Evolutionary conservation across 306 rosid species (phyloP).

Genomic region (Prunus dulcis): DNA sequence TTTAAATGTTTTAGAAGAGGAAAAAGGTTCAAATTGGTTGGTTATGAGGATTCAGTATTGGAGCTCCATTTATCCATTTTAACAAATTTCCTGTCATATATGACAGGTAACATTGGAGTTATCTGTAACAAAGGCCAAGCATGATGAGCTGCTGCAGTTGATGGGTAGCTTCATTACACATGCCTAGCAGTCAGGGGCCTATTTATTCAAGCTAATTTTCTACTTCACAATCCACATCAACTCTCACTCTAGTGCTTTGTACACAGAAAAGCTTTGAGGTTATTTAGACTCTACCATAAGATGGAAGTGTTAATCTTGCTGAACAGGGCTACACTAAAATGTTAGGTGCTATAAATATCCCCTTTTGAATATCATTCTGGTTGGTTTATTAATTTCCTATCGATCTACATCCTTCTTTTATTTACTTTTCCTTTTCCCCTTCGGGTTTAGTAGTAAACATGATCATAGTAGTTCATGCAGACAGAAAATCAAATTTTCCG

Average conservation of each 20-base stretch:
- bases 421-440: not conserved
- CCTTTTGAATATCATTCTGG: not conserved
- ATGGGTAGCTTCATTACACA: constrained; percentile 38
- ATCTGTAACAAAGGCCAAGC: constrained; percentile 54
- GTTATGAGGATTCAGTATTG: not conserved
- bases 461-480: not conserved
- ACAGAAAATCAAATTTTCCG: constrained; percentile 5
- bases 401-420: not conserved
- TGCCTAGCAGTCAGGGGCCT: constrained; percentile 21
- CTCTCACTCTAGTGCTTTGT: not conserved
- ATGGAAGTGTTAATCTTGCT: not conserved
- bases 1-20: not conserved
- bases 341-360: not conserved
- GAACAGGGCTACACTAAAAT: not conserved
- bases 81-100: constrained; percentile 10
- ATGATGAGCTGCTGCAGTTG: constrained; percentile 50
- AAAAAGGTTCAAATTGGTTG: not conserved
- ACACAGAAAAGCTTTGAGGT: constrained; percentile 14
- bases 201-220: not conserved
- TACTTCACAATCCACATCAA: not conserved
- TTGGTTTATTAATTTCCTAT: not conserved
- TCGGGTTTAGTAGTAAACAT: not conserved
- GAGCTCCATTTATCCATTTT: constrained; percentile 6
- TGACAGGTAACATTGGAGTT: constrained; percentile 74
- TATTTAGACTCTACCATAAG: constrained; percentile 8